Evolutionary conservation across 768 basidiomycete genomes (phyloP), one percentile per base, ranked within the genome.

Genomic region (Psilocybe subaeruginosa): DNA sequence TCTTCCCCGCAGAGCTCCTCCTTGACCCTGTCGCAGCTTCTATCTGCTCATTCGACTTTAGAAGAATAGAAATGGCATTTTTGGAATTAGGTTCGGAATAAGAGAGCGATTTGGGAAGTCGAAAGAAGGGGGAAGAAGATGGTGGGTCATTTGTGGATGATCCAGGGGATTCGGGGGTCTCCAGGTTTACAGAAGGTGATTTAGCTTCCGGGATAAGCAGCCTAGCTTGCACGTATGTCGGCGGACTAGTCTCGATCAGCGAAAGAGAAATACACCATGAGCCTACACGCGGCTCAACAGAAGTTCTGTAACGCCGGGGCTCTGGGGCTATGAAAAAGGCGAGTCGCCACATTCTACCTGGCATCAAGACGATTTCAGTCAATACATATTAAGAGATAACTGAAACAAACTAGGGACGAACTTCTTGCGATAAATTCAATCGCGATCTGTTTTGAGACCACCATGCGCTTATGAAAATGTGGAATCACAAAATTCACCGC

Each of bases 401-500:
- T 14, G 31, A 31, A 8, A 9, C 7, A 8, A 16, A 23, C 23
- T 12, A 54, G 35, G 16, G 31, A 69, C 75, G 27, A 54, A 79
- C 80, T 75, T 66, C 81, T 70, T 4, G 89, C 88, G 57, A 91
- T 87, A 61, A 91, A 91, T 61, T 92, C 89, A 16, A 89, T 67
- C 5, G 64, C 66, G 41, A 90, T 80, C 17, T 74, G 59, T 59
- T 82, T 82, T 23, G 83, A 79, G 12, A 90, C 81, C 27, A 84
- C 77, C 88, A 92, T 88, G n/a, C 90, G 79, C 65, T 85, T 86
- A 70, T 89, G 87, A 72, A 90, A 92, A 46, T 83, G 78, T 17
- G 81, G 78, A 17, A 88, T 76, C 19, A 74, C 74, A 54, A 90
- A 79, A 27, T 77, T 71, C 3, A 79, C 85, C 0, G 77, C 80